phyloP scores from a whole-genome alignment of 2,329 filamentous ascomycete genomes.

The Reticulascus tulasneorum region DNA sequence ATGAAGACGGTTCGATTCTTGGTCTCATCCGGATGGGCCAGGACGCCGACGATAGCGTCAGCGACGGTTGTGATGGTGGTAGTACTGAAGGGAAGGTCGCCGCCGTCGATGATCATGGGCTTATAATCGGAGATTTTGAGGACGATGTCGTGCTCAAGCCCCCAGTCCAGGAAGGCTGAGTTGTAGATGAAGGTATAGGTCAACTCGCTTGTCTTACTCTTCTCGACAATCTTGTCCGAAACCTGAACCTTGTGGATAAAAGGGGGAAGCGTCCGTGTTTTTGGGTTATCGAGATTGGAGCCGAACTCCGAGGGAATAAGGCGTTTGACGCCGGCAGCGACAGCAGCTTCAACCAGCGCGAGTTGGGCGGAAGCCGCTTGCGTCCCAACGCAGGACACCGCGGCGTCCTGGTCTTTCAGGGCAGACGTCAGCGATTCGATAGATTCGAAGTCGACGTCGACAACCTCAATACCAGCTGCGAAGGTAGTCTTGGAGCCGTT shows the following conservation, averaged over 20 bases:
- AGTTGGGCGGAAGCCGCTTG: conserved; percentile 39
- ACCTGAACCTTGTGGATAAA: conserved; percentile 18
- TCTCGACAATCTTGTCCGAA: conserved; percentile 15
- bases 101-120: conserved; percentile 18
- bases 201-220: too few relatives aligned
- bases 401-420: conserved; percentile 53
- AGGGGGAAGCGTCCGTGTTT: conserved; percentile 12
- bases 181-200: conserved; percentile 24
- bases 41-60: conserved; percentile 19
- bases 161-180: conserved; percentile 26
- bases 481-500: conserved; percentile 30
- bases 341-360: conserved; percentile 48
- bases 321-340: conserved; percentile 56
- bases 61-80: conserved; percentile 22
- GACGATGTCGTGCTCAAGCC: conserved; percentile 18
- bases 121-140: conserved; percentile 15
- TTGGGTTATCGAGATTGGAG: conserved; percentile 24
- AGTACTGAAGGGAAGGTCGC: conserved; percentile 18
- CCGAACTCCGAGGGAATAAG: conserved; percentile 60
- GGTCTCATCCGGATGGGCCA: conserved; percentile 22
- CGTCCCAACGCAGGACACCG: conserved; percentile 34
- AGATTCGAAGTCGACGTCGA: conserved; percentile 45
- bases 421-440: conserved; percentile 44
- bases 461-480: conserved; percentile 34
- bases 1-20: conserved; percentile 21